phyloP scores from a whole-genome alignment of 2,329 filamentous ascomycete genomes.

The Alternaria sp. region DNA sequence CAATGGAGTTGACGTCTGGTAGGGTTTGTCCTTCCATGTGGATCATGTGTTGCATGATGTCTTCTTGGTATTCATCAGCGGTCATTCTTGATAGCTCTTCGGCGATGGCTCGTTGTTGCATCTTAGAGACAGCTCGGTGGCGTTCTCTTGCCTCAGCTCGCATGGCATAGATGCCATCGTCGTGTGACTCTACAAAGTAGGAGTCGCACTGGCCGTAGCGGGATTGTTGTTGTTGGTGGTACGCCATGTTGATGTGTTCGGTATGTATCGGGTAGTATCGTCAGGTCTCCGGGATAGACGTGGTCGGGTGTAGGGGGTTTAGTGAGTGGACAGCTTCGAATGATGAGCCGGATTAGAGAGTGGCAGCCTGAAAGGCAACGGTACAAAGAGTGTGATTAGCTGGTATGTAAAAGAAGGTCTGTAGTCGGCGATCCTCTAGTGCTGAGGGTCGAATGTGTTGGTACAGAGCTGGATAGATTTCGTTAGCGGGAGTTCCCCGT shows the following conservation, averaged over 20 bases:
- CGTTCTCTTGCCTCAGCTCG: conserved; percentile 76
- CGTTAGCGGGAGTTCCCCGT: conserved; percentile 22
- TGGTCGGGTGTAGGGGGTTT: conserved; percentile 18
- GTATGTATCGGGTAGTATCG: conserved; percentile 52
- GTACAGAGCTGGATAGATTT: conserved; percentile 40
- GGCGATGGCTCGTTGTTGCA: conserved; percentile 85
- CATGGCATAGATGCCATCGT: conserved; percentile 59
- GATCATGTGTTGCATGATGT: conserved; percentile 92
- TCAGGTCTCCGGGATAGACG: conserved; percentile 54
- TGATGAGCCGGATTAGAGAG: conserved; percentile 54
- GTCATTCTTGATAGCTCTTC: conserved; percentile 86
- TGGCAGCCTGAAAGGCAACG: conserved; percentile 57
- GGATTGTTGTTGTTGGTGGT: conserved; percentile 58
- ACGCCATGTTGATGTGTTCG: conserved; percentile 61
- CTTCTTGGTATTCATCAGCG: conserved; percentile 89
- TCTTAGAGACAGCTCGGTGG: conserved; percentile 77
- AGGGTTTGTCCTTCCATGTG: conserved; percentile 95
- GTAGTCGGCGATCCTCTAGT: conserved; percentile 40
- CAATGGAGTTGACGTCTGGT: conserved; percentile 95
- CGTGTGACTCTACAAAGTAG: conserved; percentile 70
- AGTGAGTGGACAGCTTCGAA: conserved; percentile 53
- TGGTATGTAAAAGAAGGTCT: conserved; percentile 56
- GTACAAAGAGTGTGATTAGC: conserved; percentile 65
- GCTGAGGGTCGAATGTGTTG: conserved; percentile 45
- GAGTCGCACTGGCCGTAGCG: conserved; percentile 70